phyloP scores from a whole-genome alignment of 2,329 filamentous ascomycete genomes.

The Trichoderma arundinaceum region DNA sequence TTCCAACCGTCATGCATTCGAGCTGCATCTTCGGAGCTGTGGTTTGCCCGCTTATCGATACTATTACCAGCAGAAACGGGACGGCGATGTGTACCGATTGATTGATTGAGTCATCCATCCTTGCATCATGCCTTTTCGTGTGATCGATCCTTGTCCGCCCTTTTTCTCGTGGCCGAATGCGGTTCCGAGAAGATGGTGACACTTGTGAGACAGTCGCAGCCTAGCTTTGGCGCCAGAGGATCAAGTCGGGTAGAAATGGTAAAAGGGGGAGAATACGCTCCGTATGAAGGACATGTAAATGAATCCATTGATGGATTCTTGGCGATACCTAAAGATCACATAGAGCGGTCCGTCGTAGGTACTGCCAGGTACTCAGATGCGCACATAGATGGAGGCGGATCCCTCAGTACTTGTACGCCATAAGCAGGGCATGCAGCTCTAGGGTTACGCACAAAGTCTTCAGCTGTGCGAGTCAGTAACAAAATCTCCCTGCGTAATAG shows the following conservation, averaged over 20 bases:
- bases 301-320: background rate
- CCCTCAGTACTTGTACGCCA: too few species aligned
- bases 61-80: background rate
- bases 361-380: too few species aligned
- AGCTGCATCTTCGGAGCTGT: background rate
- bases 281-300: too few species aligned
- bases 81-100: too few species aligned
- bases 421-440: too few species aligned
- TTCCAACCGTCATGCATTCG: slow-evolving; percentile 4
- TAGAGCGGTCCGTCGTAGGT: too few species aligned
- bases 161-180: background rate
- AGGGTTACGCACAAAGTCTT: background rate
- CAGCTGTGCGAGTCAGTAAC: background rate
- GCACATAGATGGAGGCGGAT: too few species aligned
- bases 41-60: background rate
- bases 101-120: too few species aligned
- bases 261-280: background rate
- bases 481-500: background rate
- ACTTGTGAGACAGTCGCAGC: background rate
- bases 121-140: too few species aligned
- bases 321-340: too few species aligned
- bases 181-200: background rate
- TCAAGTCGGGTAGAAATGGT: background rate
- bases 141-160: background rate
- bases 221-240: background rate